A percentile compares a stretch with the other conserved stretches of the same genome.
Conservation (phyloP, 257 asterid species). For the Fraxinus anomala region DNA sequence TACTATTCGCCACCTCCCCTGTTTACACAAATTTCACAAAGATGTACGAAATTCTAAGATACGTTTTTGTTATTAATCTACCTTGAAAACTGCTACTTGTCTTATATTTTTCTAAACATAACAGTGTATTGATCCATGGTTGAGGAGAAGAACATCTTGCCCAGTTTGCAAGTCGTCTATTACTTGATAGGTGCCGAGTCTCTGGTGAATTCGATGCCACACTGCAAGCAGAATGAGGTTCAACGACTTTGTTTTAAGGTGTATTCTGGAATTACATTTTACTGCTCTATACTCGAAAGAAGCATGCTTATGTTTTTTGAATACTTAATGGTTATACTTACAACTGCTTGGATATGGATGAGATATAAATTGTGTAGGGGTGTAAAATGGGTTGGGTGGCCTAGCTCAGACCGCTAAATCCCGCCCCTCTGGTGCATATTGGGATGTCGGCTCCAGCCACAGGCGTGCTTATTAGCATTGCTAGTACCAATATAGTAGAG, state of each 20-base stretch:
- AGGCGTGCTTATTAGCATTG: background rate
- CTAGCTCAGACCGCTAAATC: background rate
- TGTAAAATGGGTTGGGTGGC: background rate
- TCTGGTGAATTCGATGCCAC: background rate
- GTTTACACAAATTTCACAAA: slow-evolving; percentile 96
- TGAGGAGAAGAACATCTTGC: slow-evolving; percentile 75
- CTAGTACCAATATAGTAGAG: background rate
- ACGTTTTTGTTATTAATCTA: background rate
- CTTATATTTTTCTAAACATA: slow-evolving; percentile 13
- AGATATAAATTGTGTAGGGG: background rate
- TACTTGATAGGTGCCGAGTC: slow-evolving; percentile 35
- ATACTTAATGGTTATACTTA: background rate
- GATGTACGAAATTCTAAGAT: slow-evolving; percentile 49
- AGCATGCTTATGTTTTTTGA: background rate
- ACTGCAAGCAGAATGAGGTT: background rate
- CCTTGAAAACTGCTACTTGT: background rate
- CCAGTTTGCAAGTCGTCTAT: slow-evolving; percentile 89
- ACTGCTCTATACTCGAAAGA: background rate
- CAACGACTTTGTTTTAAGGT: background rate
- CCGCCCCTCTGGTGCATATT: background rate
- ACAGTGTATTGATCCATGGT: slow-evolving; percentile 98
- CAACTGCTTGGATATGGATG: background rate
- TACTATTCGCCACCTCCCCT: slow-evolving; percentile 83
- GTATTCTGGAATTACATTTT: background rate
- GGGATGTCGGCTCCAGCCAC: background rate